Evolutionary conservation across 2,329 filamentous ascomycete genomes (phyloP).

Genomic region (Pseudonectria foliicola): DNA sequence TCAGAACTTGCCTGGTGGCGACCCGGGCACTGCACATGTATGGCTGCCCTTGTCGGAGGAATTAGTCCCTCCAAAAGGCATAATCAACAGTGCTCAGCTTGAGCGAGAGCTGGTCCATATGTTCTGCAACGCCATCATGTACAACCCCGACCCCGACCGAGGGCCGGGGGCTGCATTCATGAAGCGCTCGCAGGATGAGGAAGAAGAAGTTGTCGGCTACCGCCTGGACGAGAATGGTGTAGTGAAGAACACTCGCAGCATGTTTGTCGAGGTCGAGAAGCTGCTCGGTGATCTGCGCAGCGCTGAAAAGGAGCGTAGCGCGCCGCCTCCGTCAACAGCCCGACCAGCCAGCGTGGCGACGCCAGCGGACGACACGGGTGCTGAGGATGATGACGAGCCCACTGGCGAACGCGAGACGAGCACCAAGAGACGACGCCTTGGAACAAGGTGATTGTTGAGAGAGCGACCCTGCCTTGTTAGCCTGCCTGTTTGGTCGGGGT

Average conservation of each 20-base stretch:
- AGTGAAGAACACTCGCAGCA: constrained; percentile 78
- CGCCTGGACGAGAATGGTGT: constrained; percentile 76
- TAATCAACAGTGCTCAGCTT: constrained; percentile 87
- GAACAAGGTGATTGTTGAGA: constrained; percentile 24
- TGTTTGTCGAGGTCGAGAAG: constrained; percentile 83
- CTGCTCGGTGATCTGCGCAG: constrained; percentile 69
- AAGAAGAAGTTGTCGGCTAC: constrained; percentile 48
- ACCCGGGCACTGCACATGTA: constrained; percentile 48
- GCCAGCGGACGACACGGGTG: constrained; percentile 36
- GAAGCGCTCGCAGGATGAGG: constrained; percentile 35
- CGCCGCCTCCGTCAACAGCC: constrained; percentile 26
- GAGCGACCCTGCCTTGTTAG: not conserved
- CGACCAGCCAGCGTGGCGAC: constrained; percentile 32
- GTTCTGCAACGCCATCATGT: constrained; percentile 98
- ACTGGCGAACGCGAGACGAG: constrained; percentile 33
- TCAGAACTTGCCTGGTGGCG: constrained; percentile 52
- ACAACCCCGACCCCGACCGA: constrained; percentile 75
- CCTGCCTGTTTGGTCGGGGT: too few species aligned
- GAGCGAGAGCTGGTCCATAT: constrained; percentile 93
- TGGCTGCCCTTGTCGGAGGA: constrained; percentile 67
- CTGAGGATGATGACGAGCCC: constrained; percentile 43
- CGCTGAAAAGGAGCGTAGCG: constrained; percentile 53
- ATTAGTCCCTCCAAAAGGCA: constrained; percentile 75
- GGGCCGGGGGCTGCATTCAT: constrained; percentile 60
- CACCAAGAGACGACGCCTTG: constrained; percentile 30